Evolutionary conservation across 129 eudicot species (phyloP).

Genomic region (Artemisia tridentata): DNA sequence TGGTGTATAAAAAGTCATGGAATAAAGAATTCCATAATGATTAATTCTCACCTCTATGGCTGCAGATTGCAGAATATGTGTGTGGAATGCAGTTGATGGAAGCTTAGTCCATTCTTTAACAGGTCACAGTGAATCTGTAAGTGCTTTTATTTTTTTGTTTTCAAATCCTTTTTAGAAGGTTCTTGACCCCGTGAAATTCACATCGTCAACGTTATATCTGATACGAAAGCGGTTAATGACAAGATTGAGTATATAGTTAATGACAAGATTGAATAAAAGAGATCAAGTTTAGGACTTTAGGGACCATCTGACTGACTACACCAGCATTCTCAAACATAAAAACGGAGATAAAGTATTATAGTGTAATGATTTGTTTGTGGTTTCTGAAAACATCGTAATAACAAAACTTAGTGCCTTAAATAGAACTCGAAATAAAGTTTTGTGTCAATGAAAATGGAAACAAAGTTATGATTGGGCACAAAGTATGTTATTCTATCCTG

Average conservation of each 20-base stretch:
- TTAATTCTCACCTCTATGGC: slow-evolving; percentile 19
- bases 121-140: slow-evolving; percentile 93
- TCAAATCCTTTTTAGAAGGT: neutral
- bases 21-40: slow-evolving; percentile 20
- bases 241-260: slow-evolving; percentile 2
- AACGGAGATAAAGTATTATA: neutral
- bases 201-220: neutral
- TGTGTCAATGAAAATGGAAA: neutral
- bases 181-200: neutral
- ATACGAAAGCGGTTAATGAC: neutral
- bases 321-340: neutral
- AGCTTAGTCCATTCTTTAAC: slow-evolving; percentile 96
- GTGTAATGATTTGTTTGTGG: neutral
- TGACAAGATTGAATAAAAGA: neutral
- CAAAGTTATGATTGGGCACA: neutral
- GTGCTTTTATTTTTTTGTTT: slow-evolving; percentile 22
- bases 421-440: neutral
- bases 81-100: slow-evolving; percentile 98
- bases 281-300: neutral
- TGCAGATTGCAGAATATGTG: slow-evolving; percentile 99
- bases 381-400: slow-evolving; percentile 7
- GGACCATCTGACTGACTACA: neutral
- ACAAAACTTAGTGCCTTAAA: neutral
- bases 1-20: neutral
- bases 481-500: neutral